phyloP scores from a whole-genome alignment of 2,329 filamentous ascomycete genomes.

The Talaromyces sp. region DNA sequence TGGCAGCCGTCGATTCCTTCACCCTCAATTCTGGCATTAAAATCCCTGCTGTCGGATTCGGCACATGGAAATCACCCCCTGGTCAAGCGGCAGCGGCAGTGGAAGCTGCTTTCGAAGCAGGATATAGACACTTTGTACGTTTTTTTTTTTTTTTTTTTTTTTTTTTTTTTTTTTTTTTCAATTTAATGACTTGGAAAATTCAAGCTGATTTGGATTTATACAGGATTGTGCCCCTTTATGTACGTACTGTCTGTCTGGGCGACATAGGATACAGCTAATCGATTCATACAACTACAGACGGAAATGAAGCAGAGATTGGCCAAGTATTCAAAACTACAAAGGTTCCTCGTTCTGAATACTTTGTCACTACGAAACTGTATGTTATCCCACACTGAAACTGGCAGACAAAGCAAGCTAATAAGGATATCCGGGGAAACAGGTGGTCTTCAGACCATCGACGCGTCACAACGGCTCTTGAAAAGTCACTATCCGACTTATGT shows the following conservation, averaged over 20 bases:
- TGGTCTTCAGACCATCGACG: conserved; percentile 27
- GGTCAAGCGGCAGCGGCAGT: conserved; percentile 46
- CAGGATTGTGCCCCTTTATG: conserved; percentile 7
- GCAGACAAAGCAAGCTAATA: not conserved
- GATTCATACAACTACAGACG: not conserved
- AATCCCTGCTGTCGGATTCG: conserved; percentile 60
- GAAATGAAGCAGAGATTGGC: conserved; percentile 42
- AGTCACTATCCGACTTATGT: conserved; percentile 21
- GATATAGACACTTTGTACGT: conserved; percentile 7
- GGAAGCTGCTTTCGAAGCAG: conserved; percentile 25
- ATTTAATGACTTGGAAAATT: not conserved
- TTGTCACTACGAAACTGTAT: conserved; percentile 50
- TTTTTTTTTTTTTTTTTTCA: not conserved
- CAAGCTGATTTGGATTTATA: not conserved
- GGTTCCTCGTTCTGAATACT: conserved; percentile 43
- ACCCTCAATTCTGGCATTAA: conserved; percentile 54
- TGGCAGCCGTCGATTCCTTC: conserved; percentile 52
- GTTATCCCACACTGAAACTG: not conserved
- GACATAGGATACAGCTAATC: not conserved
- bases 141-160: not conserved
- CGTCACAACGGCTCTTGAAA: conserved; percentile 15
- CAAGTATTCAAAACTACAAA: conserved; percentile 44
- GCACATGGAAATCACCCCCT: conserved; percentile 54
- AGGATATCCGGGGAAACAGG: conserved; percentile 11
- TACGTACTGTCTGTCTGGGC: not conserved